Evolutionary conservation across 805 yeast species (phyloP).

Genomic region (Priceomyces castillae): DNA sequence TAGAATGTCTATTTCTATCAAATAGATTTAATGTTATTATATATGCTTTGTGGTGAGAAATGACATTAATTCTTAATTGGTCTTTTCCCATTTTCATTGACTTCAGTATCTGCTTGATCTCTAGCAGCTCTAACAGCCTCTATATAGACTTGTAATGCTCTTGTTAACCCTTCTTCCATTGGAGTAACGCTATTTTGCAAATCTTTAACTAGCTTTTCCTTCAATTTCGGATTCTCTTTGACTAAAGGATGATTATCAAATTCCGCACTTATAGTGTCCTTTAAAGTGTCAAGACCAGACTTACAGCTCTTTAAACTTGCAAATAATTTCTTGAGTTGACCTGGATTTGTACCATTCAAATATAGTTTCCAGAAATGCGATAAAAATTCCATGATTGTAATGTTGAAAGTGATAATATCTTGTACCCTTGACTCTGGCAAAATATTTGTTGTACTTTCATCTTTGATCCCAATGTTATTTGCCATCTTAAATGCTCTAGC

Average conservation of each 20-base stretch:
- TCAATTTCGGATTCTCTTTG: slow-evolving; percentile 27
- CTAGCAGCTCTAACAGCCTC: slow-evolving; percentile 23
- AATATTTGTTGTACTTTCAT: slow-evolving; percentile 13
- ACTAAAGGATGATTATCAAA: slow-evolving; percentile 25
- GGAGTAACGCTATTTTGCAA: slow-evolving; percentile 32
- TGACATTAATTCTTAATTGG: slow-evolving; percentile 13
- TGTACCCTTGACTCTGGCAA: slow-evolving; percentile 26
- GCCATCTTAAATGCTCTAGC: slow-evolving; percentile 27
- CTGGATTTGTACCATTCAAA: slow-evolving; percentile 35
- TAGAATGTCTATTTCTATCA: too few relatives aligned
- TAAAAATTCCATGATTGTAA: slow-evolving; percentile 40
- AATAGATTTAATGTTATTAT: too few relatives aligned
- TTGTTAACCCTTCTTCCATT: slow-evolving; percentile 28
- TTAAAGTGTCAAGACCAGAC: slow-evolving; percentile 24
- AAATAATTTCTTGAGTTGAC: slow-evolving; percentile 36
- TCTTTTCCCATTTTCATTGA: slow-evolving; percentile 37
- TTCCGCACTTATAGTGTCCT: slow-evolving; percentile 18
- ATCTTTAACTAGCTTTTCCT: slow-evolving; percentile 33
- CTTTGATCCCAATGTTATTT: slow-evolving; percentile 6
- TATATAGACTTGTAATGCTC: slow-evolving; percentile 35
- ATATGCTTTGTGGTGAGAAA: neutral
- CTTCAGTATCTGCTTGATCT: slow-evolving; percentile 7
- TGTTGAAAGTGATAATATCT: slow-evolving; percentile 36
- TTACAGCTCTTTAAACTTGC: slow-evolving; percentile 36
- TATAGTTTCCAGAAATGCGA: slow-evolving; percentile 44